A percentile compares a stretch with the other conserved stretches of the same genome.
These are phyloP conservation scores for Colletotrichum tropicicola DNA, from an alignment of 2,329 filamentous ascomycete species.

Conservation along the genomic window DNA sequence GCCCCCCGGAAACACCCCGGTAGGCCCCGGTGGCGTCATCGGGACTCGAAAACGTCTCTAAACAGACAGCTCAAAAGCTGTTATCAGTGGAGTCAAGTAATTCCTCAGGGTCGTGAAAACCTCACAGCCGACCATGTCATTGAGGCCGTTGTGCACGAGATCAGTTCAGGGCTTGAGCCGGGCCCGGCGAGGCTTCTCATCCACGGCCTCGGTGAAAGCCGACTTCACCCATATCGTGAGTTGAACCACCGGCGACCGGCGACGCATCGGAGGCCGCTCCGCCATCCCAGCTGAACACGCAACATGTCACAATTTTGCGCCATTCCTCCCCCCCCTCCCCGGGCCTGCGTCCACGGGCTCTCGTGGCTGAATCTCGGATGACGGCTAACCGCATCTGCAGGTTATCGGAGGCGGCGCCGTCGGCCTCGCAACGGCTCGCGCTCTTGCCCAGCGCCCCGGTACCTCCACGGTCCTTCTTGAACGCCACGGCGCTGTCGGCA, in stretches of 20 bases:
- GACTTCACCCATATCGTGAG: constrained; percentile 59
- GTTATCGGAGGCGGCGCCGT: constrained; percentile 73
- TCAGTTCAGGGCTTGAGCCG: not conserved
- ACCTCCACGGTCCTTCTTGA: constrained; percentile 82
- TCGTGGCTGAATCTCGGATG: too few species aligned
- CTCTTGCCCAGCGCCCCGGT: constrained; percentile 70
- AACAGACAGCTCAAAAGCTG: too few species aligned
- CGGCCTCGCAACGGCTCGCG: constrained; percentile 80
- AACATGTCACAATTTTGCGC: not conserved
- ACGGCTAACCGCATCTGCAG: constrained; percentile 39
- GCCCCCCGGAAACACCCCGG: constrained; percentile 2
- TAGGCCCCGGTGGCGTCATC: constrained; percentile 16
- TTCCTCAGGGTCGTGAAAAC: too few species aligned
- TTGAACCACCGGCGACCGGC: not conserved
- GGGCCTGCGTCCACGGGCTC: too few species aligned
- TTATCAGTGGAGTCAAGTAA: too few species aligned
- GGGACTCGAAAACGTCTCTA: constrained; percentile 1
- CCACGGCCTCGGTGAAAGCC: constrained; percentile 39
- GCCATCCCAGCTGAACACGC: too few species aligned
- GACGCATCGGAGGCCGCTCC: too few species aligned
- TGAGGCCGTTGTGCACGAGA: not conserved
- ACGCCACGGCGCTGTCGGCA: constrained; percentile 78
- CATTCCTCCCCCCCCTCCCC: too few species aligned
- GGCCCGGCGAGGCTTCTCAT: constrained; percentile 42
- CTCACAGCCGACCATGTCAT: not conserved